phyloP scores from a whole-genome alignment of 2,329 filamentous ascomycete species.

The Colletotrichum neosansevieriae region DNA sequence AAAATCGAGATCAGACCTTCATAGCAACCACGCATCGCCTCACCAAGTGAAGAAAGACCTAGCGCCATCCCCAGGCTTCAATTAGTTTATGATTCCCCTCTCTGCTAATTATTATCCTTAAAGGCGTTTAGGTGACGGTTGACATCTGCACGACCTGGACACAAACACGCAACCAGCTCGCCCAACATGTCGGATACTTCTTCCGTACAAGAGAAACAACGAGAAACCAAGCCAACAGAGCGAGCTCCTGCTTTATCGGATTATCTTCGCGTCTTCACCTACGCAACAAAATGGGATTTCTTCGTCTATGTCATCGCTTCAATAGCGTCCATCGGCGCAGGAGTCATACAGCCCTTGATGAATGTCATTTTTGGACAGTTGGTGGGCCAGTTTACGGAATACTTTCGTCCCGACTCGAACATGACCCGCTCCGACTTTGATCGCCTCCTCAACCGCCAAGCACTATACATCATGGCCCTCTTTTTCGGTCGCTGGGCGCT shows the following conservation, averaged over 20 bases:
- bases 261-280: conserved; percentile 46
- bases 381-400: conserved; percentile 47
- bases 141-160: neutral
- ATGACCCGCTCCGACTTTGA: conserved; percentile 43
- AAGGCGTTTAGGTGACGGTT: neutral
- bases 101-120: neutral
- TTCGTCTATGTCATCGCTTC: conserved; percentile 46
- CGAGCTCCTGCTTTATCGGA: conserved; percentile 21
- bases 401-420: conserved; percentile 43
- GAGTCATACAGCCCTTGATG: conserved; percentile 51
- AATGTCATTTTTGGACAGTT: conserved; percentile 52
- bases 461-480: conserved; percentile 73
- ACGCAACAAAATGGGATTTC: conserved; percentile 49
- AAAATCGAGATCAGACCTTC: conserved; percentile 18
- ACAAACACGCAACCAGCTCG: neutral
- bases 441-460: conserved; percentile 40
- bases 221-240: neutral
- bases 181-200: neutral
- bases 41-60: neutral
- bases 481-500: conserved; percentile 76
- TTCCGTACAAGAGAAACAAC: neutral
- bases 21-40: conserved; percentile 6
- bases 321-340: conserved; percentile 49
- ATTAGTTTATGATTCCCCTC: conserved; percentile 2
- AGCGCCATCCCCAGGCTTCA: neutral